phyloP scores from a whole-genome alignment of 2,329 filamentous ascomycete species.

The Cercospora sojina region DNA sequence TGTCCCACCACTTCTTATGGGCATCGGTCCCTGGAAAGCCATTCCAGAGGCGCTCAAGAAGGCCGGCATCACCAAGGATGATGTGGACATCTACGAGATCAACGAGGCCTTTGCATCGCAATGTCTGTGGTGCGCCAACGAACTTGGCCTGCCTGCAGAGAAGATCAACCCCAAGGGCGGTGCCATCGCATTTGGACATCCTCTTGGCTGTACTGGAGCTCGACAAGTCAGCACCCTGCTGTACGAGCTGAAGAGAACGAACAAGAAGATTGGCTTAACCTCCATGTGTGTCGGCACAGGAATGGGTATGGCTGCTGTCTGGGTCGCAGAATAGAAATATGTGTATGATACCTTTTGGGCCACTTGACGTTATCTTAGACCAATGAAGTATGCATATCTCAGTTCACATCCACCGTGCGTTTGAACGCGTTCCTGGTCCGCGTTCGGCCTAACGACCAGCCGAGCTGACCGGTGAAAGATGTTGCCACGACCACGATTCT shows the following conservation, averaged over 20 bases:
- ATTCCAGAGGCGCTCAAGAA: constrained; percentile 90
- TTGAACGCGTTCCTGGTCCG: background rate
- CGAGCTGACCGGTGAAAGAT: background rate
- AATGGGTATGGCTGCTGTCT: constrained; percentile 97
- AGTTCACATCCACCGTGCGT: background rate
- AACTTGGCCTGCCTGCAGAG: constrained; percentile 75
- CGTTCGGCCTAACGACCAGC: background rate
- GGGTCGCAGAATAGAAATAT: constrained; percentile 76
- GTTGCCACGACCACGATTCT: background rate
- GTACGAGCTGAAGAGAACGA: constrained; percentile 81
- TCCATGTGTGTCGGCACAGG: constrained; percentile 97
- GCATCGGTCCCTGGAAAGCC: constrained; percentile 89
- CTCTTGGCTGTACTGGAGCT: constrained; percentile 89
- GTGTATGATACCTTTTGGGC: background rate
- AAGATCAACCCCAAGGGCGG: constrained; percentile 98
- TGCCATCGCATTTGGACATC: constrained; percentile 91
- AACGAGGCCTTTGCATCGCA: constrained; percentile 98
- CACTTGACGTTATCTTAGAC: background rate
- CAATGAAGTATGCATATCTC: background rate
- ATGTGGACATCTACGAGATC: constrained; percentile 97
- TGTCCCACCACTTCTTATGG: constrained; percentile 92
- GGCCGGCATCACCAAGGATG: constrained; percentile 79
- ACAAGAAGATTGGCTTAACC: constrained; percentile 83
- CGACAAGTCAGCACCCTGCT: constrained; percentile 90
- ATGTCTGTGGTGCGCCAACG: constrained; percentile 88